A percentile compares a stretch with the other conserved stretches of the same genome.
Conservation (phyloP, 176 grass and related monocot species). For the Rhipidocladum racemiflorum region DNA sequence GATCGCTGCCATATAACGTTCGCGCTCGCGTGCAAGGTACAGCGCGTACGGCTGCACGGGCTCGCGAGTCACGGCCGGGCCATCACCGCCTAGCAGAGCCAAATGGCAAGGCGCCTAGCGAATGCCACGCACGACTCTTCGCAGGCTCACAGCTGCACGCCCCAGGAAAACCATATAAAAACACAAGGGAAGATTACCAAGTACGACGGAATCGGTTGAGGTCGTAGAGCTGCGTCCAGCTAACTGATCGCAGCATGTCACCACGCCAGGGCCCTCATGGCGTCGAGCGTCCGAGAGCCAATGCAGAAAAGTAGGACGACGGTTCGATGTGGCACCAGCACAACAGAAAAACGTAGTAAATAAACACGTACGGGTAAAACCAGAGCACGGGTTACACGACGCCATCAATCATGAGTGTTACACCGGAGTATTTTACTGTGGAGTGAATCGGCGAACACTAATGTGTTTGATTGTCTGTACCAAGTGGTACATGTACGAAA, state of each 20-base stretch:
- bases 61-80: not conserved
- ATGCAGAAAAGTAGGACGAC: not conserved
- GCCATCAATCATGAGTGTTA: not conserved
- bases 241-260: constrained; percentile 17
- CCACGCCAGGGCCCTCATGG: not conserved
- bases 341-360: not conserved
- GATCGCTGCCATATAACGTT: not conserved
- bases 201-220: constrained; percentile 11
- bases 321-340: not conserved
- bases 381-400: not conserved
- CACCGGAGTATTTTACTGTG: not conserved
- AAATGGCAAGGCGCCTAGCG: not conserved
- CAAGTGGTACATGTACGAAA: too few species aligned
- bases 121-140: not conserved
- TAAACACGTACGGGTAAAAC: not conserved
- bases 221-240: not conserved
- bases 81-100: not conserved
- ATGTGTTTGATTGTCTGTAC: too few species aligned
- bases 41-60: not conserved
- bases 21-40: not conserved
- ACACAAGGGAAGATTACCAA: not conserved
- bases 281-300: constrained; percentile 3
- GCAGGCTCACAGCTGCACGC: not conserved
- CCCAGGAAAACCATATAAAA: not conserved
- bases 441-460: not conserved